Evolutionary conservation across 2,329 filamentous ascomycete species (phyloP).

Genomic region (Curvularia eragrostidis): DNA sequence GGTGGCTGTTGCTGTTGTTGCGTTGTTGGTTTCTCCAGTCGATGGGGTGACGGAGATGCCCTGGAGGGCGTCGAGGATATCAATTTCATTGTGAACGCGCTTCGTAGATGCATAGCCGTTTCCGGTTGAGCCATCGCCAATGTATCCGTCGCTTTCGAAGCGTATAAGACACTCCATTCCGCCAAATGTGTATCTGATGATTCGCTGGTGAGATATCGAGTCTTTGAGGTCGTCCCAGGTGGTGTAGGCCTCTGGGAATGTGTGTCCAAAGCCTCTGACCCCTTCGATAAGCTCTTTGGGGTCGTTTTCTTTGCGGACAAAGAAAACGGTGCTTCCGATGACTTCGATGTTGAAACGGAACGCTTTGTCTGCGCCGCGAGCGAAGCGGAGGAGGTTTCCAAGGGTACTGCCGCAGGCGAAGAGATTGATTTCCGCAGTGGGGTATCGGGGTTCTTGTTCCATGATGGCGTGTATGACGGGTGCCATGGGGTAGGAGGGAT

Average conservation of each 20-base stretch:
- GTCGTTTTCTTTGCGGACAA: conserved; percentile 67
- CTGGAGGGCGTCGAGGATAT: conserved; percentile 22
- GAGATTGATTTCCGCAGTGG: conserved; percentile 57
- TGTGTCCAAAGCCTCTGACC: conserved; percentile 69
- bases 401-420: conserved; percentile 67
- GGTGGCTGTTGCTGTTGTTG: neutral
- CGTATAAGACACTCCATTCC: conserved; percentile 61
- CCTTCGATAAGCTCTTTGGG: conserved; percentile 63
- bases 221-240: conserved; percentile 65
- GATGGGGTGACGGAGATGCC: conserved; percentile 15
- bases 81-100: conserved; percentile 2
- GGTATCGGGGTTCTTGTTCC: conserved; percentile 47
- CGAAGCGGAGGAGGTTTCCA: conserved; percentile 66
- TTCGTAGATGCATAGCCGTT: neutral
- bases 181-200: conserved; percentile 66
- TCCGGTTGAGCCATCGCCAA: conserved; percentile 24
- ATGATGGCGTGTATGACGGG: conserved; percentile 57
- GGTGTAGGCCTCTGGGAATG: conserved; percentile 71
- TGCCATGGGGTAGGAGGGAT: conserved; percentile 59
- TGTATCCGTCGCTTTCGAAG: conserved; percentile 66
- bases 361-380: conserved; percentile 51
- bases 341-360: conserved; percentile 67
- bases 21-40: neutral
- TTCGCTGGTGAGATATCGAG: conserved; percentile 67
- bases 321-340: conserved; percentile 65